Evolutionary conservation across 192 early-diverging fungal genomes (phyloP), one percentile per base, ranked within the genome.

Genomic region (Entomortierella parvispora): DNA sequence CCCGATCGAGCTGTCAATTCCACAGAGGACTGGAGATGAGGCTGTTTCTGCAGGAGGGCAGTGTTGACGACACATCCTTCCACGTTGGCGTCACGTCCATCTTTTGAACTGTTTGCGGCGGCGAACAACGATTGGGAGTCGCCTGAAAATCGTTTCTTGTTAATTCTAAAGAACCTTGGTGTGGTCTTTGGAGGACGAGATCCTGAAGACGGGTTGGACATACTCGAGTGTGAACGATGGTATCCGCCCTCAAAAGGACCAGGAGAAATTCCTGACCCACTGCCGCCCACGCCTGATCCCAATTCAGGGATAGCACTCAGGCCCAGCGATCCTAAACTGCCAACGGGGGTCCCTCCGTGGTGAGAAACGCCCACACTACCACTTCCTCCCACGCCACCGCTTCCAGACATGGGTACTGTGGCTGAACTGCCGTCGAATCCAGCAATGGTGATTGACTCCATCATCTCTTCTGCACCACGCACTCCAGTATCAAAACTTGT

Each of bases 41-140:
- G 54, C 11, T 37, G 50, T 26, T 77, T 77, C 26, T 68, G 74
- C 20, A 58, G 23, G 6, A 77, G 61, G 0, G 74, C 65, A 4
- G 74, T 77, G 29, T 68, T 77, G 22, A 77, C 71, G n/a, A 75
- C 71, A 51, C 71, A 75, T 5, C 71, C 71, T n/a, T 66, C 69
- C 2, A 44, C n/a, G 3, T 26, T 18, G 2, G 33, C 44, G 37
- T 40, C 12, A 5, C 37, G 37, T 9, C 37, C 37, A 12, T 40
- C 37, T 12, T 23, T 17, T 49, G 37, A n/a, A n/a, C 12, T 40
- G 37, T 40, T 40, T 40, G 37, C 12, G 37, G 37, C 5, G 15
- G 33, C 46, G 12, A 68, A 64, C 22, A 76, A 28, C 3, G 74
- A 77, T 0, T 68, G 66, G 6, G 74, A 77, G 22, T 77, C 74